Evolutionary conservation across 2,329 filamentous ascomycete genomes (phyloP), one percentile per base, ranked within the genome.

Genomic region (Amphichorda felina): DNA sequence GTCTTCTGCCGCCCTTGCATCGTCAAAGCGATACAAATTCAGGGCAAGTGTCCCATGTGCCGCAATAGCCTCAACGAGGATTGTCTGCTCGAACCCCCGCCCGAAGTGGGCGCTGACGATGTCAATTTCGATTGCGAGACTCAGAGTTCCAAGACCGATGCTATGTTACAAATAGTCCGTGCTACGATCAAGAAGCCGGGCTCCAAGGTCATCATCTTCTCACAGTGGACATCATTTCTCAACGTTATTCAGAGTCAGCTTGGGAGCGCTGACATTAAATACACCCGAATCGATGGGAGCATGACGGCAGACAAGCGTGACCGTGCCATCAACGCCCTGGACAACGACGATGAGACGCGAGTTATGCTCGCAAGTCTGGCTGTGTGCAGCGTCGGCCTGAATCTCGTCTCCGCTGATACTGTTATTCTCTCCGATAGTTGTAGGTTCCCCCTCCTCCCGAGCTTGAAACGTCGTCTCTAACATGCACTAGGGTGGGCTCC

Each of bases 31-130:
- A 80, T 94, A 39, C 71, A 82, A 37, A 66, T 73, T 1, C 84
- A 91, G 50, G 70, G 79, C 36, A 86, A 81, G 53, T 94, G 88
- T 41, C 88, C 87, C 0, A 79, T 94, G 70, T 94, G 87, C 48
- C 79, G 85, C 15, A 75, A 79, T 5, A 61, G 73, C 24, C 70
- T 93, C 13, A 61, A 68, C 10, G 68, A 77, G 37, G 65, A 64
- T 2, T 62, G 70, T 3, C 63, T 72, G 0, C 70, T 91, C 0
- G 82, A 77, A 21, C 80, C 84, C 1, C 70, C 74, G 1, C 66
- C 69, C 2, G 72, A 79, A 36, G 56, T 26, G 13, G 16, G 59
- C 5, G 50, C 59, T 15, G 61, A 64, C 1, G 61, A 65, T 6
- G 50, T 56, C 3, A 62, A 67, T 17, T 69, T 76, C 5, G 75